Evolutionary conservation across 257 asterid genomes (phyloP), one percentile per base, ranked within the genome.

Genomic region (Plantago ovata): DNA sequence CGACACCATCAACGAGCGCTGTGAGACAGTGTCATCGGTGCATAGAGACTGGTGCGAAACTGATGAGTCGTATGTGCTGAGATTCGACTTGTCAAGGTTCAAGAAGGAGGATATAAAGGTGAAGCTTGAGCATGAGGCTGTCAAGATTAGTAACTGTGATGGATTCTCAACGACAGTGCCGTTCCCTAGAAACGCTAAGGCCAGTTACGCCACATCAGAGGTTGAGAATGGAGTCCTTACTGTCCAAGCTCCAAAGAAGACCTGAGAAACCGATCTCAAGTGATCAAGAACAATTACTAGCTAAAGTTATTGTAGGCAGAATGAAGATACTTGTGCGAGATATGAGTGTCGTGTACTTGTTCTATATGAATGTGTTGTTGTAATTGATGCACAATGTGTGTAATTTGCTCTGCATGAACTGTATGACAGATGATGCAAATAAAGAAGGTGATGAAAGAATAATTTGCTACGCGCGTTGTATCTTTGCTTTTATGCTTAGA

Each of bases 21-120:
- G 28, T 7, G 38, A 32, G 16, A 50, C 23, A 11, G 56, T 36
- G 56, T 20, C 32, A 20, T 36, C 56, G 36, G 36, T 23, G 36
- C 4, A 28, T n/a, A 33, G 48, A 1, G 78, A 71, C 55, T 76
- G 77, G 77, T 47, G 53, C 23, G 83, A 80, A 54, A 69, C 79
- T 36, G 70, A 60, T 45, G 79, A 77, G 39, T 75, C 70, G 8
- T 70, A 81, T 67, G 55, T 72, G 53, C 68, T 72, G 14, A 61
- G 36, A 14, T 60, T 50, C 3, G 66, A 77, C 18, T 73, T 78
- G 22, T 63, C 71, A 6, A 77, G 87, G 44, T 55, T 69, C 64
- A 58, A 39, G 62, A 77, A 66, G 39, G 80, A 77, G 58, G 78
- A 81, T 9, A 69, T 81, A 43, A 62, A 64, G 54, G 76, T 81